Percentiles rank a stretch among this genome's conserved stretches.
Evolutionary conservation across 2,329 filamentous ascomycete genomes (phyloP).

Genomic region (Pseudocercospora fijiensis): DNA sequence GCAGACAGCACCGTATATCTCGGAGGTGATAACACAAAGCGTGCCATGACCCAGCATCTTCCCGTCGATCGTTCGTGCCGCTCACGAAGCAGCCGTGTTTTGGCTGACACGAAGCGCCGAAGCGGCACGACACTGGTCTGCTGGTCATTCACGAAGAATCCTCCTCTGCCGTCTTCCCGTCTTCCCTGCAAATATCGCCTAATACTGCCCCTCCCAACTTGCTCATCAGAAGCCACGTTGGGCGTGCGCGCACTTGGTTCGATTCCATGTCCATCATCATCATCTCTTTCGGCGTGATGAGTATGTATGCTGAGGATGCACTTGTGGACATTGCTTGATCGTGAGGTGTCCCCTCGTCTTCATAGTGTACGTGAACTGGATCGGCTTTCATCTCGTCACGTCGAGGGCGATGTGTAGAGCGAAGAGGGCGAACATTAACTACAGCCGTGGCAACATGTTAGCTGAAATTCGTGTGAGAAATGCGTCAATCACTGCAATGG

Average conservation of each 20-base stretch:
- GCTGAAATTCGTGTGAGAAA: not conserved
- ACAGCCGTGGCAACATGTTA: not conserved
- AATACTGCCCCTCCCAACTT: not conserved
- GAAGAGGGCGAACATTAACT: constrained; percentile 24
- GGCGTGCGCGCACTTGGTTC: not conserved
- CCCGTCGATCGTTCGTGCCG: not conserved
- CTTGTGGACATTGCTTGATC: not conserved
- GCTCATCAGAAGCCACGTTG: constrained; percentile 1
- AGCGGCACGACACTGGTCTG: not conserved
- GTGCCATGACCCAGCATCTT: not conserved
- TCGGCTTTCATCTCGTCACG: constrained; percentile 6
- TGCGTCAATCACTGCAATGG: not conserved
- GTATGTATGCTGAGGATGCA: not conserved
- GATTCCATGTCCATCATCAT: not conserved
- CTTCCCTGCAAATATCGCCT: not conserved
- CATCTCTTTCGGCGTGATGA: not conserved
- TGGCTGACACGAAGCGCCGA: not conserved
- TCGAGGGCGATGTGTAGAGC: constrained; percentile 22
- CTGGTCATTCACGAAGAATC: not conserved
- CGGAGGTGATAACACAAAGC: too few relatives aligned
- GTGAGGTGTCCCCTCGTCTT: not conserved
- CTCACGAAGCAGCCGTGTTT: not conserved
- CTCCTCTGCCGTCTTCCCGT: not conserved
- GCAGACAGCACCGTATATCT: not conserved
- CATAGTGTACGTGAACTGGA: not conserved